phyloP scores from a whole-genome alignment of 441 rosid genomes.

The Populus hybrid region DNA sequence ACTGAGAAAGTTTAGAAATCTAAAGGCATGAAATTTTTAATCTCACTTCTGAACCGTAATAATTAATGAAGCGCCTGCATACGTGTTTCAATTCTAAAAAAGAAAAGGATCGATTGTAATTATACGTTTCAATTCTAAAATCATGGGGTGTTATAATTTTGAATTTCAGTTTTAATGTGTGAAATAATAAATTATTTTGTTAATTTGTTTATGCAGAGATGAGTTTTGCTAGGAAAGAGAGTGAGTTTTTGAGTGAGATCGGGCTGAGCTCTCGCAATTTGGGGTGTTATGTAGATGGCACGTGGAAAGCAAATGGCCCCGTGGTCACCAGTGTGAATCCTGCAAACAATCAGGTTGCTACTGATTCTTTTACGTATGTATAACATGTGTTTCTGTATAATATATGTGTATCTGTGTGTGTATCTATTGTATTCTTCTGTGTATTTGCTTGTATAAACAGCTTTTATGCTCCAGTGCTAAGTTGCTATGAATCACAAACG shows the following conservation, averaged over 20 bases:
- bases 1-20: not conserved
- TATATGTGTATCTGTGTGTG: not conserved
- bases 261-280: constrained; percentile 59
- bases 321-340: constrained; percentile 66
- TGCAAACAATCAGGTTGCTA: constrained; percentile 70
- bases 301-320: constrained; percentile 78
- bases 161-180: not conserved
- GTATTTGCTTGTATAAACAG: not conserved
- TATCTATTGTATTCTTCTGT: not conserved
- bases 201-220: constrained; percentile 33
- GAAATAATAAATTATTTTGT: not conserved
- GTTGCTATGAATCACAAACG: not conserved
- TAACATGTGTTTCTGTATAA: not conserved
- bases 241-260: constrained; percentile 75
- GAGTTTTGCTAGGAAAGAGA: constrained; percentile 60
- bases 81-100: not conserved
- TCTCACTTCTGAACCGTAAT: not conserved
- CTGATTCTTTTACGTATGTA: not conserved
- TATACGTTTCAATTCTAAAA: not conserved
- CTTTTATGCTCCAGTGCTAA: not conserved
- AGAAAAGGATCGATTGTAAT: not conserved
- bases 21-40: not conserved
- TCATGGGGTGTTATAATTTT: not conserved
- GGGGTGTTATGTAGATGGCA: constrained; percentile 72
- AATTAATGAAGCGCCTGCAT: not conserved